Evolutionary conservation across 2,329 filamentous ascomycete species (phyloP).

Genomic region (Penicillium sp.): DNA sequence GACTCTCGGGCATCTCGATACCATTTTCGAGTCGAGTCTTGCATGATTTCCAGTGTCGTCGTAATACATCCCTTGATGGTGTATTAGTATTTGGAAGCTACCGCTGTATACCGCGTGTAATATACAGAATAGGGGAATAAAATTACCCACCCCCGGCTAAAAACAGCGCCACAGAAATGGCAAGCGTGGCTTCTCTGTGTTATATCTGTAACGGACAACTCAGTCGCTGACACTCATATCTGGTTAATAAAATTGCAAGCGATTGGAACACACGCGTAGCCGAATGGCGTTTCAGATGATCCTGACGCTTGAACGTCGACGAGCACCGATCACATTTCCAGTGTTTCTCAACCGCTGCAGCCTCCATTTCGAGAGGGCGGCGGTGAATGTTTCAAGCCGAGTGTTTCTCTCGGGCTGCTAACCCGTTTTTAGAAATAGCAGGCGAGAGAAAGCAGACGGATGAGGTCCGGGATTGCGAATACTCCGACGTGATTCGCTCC

Average conservation of each 20-base stretch:
- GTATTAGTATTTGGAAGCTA: not conserved
- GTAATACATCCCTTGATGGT: conserved; percentile 27
- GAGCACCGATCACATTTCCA: conserved; percentile 34
- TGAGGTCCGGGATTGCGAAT: conserved; percentile 10
- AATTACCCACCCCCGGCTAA: conserved; percentile 33
- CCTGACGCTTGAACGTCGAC: conserved; percentile 31
- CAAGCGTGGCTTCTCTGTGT: conserved; percentile 25
- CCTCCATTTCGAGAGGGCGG: conserved; percentile 3
- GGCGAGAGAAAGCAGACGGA: conserved; percentile 9
- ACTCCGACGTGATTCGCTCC: conserved; percentile 11
- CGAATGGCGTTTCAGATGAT: conserved; percentile 34
- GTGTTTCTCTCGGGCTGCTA: conserved; percentile 11
- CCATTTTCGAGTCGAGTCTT: conserved; percentile 25
- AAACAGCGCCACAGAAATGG: conserved; percentile 31
- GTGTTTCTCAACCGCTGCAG: conserved; percentile 6
- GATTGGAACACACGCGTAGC: conserved; percentile 27
- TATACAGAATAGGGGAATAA: not conserved
- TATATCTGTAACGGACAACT: conserved; percentile 24
- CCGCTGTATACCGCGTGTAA: not conserved
- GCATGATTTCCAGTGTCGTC: conserved; percentile 37
- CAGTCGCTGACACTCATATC: not conserved
- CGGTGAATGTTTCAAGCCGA: conserved; percentile 15
- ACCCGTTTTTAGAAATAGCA: conserved; percentile 14
- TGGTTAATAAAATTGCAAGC: not conserved
- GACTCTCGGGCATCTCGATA: conserved; percentile 28